These are phyloP conservation scores for Leccinum subspadiceum DNA, from an alignment of 1,284 basidiomycete species.

Conservation along the genomic window DNA sequence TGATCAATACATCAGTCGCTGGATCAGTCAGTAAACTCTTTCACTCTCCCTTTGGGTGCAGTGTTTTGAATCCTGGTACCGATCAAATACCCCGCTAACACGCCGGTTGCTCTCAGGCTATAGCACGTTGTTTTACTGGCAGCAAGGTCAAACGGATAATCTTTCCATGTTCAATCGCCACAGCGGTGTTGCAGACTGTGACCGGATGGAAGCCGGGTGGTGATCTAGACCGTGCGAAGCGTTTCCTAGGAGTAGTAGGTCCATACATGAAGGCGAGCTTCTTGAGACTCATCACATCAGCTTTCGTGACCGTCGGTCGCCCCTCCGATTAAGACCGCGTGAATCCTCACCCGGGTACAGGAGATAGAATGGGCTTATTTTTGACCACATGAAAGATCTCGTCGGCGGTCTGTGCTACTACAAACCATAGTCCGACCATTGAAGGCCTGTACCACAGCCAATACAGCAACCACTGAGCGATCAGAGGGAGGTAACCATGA, in stretches of 20 bases:
- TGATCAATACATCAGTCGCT: neutral
- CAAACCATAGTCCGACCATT: neutral
- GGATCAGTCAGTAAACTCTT: neutral
- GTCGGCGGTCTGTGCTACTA: neutral
- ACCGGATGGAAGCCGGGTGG: neutral
- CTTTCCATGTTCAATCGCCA: neutral
- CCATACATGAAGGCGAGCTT: neutral
- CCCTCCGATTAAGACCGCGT: neutral
- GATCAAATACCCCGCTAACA: neutral
- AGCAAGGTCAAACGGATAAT: neutral
- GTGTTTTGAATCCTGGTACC: neutral
- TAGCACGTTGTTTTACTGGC: neutral
- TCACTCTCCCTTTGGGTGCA: neutral
- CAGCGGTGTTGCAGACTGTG: neutral
- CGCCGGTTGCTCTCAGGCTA: no score
- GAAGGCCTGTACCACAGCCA: neutral
- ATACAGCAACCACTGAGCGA: neutral
- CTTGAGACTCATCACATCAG: neutral
- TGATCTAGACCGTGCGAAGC: neutral
- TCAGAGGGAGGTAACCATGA: neutral
- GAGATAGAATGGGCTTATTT: neutral
- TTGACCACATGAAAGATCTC: neutral
- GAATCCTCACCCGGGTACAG: neutral
- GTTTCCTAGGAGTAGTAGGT: neutral
- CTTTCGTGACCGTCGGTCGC: neutral